A percentile compares a stretch with the other conserved stretches of the same genome.
phyloP scores from a whole-genome alignment of 371 early-diverging fungal species.

The Nematocida parisii region DNA sequence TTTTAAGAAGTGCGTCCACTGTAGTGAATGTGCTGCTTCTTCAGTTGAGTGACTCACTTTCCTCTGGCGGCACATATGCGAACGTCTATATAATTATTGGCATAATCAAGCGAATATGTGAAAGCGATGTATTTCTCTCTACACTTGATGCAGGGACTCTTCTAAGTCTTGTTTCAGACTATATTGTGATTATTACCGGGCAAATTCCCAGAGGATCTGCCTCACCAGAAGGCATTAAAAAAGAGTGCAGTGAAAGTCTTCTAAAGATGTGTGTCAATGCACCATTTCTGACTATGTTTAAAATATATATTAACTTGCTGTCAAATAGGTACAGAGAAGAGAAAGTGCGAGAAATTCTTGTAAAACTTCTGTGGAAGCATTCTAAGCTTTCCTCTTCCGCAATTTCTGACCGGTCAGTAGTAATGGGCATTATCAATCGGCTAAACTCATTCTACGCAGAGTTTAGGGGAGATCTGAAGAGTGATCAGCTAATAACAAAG shows the following conservation, averaged over 20 bases:
- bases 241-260: conserved; percentile 56
- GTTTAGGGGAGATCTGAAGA: conserved; percentile 35
- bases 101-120: conserved; percentile 42
- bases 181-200: conserved; percentile 54
- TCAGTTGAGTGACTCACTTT: conserved; percentile 54
- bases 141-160: conserved; percentile 46
- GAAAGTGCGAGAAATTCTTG: conserved; percentile 59
- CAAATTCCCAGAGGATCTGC: conserved; percentile 36
- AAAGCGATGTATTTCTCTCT: conserved; percentile 37
- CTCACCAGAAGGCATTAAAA: conserved; percentile 31
- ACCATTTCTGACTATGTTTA: conserved; percentile 40
- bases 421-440: conserved; percentile 40
- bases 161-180: conserved; percentile 46
- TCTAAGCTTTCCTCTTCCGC: conserved; percentile 57
- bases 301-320: conserved; percentile 56
- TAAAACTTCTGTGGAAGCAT: conserved; percentile 69
- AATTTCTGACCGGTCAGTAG: conserved; percentile 36
- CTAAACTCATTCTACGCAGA: conserved; percentile 62
- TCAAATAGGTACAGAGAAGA: conserved; percentile 51
- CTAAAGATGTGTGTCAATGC: conserved; percentile 31
- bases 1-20: conserved; percentile 46
- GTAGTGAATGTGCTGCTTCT: conserved; percentile 55
- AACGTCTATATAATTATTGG: conserved; percentile 8
- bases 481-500: conserved; percentile 58
- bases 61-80: conserved; percentile 20